These are phyloP conservation scores for Aspergillus homomorphus DNA, from an alignment of 495 filamentous ascomycete species.

Conservation along the genomic window DNA sequence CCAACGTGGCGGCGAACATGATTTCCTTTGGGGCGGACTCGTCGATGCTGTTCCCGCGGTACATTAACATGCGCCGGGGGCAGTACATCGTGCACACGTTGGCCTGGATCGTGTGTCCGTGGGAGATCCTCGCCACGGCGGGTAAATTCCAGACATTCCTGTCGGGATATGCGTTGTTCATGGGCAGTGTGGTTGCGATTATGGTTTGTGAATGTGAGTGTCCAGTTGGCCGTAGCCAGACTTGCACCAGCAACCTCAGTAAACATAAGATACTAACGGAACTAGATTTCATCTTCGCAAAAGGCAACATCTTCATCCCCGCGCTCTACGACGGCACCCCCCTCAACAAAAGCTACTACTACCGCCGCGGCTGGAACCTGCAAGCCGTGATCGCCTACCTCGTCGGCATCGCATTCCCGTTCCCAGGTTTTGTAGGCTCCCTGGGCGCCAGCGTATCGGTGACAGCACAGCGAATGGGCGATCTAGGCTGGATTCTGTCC, in stretches of 20 bases:
- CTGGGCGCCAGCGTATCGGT: constrained; percentile 31
- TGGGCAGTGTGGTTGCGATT: constrained; percentile 52
- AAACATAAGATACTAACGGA: neutral
- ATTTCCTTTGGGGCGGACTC: constrained; percentile 33
- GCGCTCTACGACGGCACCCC: constrained; percentile 26
- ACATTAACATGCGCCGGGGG: constrained; percentile 37
- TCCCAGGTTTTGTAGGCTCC: constrained; percentile 45
- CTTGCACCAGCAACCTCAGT: no score
- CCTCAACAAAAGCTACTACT: constrained; percentile 36
- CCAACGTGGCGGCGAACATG: constrained; percentile 35
- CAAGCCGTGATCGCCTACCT: constrained; percentile 57
- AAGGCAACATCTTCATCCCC: constrained; percentile 51
- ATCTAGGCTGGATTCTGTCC: constrained; percentile 40
- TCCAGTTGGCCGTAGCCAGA: no score
- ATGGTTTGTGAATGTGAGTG: constrained; percentile 52
- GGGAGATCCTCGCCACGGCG: constrained; percentile 49
- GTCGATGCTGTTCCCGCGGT: constrained; percentile 32
- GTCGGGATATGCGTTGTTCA: constrained; percentile 43
- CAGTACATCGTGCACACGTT: constrained; percentile 33
- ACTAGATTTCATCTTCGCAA: constrained; percentile 52
- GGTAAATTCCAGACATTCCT: constrained; percentile 43
- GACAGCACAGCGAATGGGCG: constrained; percentile 29
- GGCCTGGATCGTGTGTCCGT: constrained; percentile 42
- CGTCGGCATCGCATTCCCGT: constrained; percentile 52
- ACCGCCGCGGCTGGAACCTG: constrained; percentile 50